A percentile compares a stretch with the other conserved stretches of the same genome.
These are phyloP conservation scores for Teratosphaeria gauchensis DNA, from an alignment of 2,329 filamentous ascomycete species.

Conservation along the genomic window DNA sequence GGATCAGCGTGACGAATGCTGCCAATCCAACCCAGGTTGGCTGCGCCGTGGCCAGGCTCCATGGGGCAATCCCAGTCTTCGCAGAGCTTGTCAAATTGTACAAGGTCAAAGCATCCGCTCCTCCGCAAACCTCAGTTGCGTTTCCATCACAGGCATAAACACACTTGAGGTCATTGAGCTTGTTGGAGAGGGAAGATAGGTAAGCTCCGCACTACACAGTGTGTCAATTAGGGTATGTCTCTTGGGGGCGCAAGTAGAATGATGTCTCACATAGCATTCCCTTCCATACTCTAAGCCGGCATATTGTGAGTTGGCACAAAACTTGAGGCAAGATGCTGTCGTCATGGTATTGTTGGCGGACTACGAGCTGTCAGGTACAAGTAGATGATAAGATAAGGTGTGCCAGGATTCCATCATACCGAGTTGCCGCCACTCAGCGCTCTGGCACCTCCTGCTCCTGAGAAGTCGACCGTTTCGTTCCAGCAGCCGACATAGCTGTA, in stretches of 20 bases:
- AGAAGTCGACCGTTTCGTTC: slow-evolving; percentile 43
- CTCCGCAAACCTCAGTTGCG: slow-evolving; percentile 44
- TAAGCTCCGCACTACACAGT: slow-evolving; percentile 49
- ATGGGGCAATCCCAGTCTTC: slow-evolving; percentile 11
- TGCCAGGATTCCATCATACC: not conserved
- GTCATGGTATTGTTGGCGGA: slow-evolving; percentile 40
- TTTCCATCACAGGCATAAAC: slow-evolving; percentile 47
- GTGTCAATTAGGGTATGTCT: slow-evolving; percentile 14
- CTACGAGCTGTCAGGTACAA: slow-evolving; percentile 6
- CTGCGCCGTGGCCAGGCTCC: slow-evolving; percentile 6
- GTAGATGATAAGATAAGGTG: not conserved
- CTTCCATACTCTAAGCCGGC: slow-evolving; percentile 45
- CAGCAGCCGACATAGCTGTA: slow-evolving; percentile 50
- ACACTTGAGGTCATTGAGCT: slow-evolving; percentile 40
- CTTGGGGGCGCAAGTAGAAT: not conserved
- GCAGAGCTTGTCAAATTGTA: slow-evolving; percentile 20
- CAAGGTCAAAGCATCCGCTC: slow-evolving; percentile 30
- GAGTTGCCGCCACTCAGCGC: slow-evolving; percentile 37
- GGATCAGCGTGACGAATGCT: slow-evolving; percentile 6
- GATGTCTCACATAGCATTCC: not conserved
- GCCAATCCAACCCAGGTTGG: slow-evolving; percentile 9
- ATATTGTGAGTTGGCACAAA: slow-evolving; percentile 39
- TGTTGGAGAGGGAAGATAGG: slow-evolving; percentile 39
- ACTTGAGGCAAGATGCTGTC: slow-evolving; percentile 41
- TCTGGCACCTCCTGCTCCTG: slow-evolving; percentile 31